Evolutionary conservation across 2,329 filamentous ascomycete genomes (phyloP).

Genomic region (Neoscytalidium dimidiatum): DNA sequence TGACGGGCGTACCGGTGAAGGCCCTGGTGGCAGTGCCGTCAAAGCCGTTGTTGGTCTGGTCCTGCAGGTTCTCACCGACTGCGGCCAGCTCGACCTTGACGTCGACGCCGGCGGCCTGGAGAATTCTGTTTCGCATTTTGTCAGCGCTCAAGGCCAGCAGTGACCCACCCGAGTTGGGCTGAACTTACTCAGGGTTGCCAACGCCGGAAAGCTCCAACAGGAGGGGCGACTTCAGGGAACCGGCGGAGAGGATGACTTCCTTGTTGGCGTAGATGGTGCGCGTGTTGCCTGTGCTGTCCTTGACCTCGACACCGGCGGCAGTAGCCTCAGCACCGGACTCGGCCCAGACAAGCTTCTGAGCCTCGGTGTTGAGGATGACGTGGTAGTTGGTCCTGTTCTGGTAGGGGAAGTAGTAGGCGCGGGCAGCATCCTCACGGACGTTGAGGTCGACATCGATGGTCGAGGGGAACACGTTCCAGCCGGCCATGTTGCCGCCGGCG

Average conservation of each 20-base stretch:
- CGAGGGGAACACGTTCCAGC: conserved; percentile 45
- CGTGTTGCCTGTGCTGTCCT: conserved; percentile 24
- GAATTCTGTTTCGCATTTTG: neutral
- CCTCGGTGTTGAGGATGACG: conserved; percentile 46
- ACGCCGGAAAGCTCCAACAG: conserved; percentile 40
- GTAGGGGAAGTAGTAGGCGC: conserved; percentile 50
- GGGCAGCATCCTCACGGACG: conserved; percentile 49
- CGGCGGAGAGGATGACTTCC: conserved; percentile 40
- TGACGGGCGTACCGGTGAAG: conserved; percentile 41
- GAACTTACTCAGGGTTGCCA: conserved; percentile 30
- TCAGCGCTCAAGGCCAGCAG: neutral
- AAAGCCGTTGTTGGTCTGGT: conserved; percentile 34
- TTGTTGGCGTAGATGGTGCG: conserved; percentile 25
- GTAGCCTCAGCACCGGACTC: conserved; percentile 16
- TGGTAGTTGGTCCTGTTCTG: conserved; percentile 43
- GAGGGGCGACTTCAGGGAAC: conserved; percentile 35
- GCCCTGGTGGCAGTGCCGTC: conserved; percentile 31
- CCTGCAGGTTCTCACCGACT: conserved; percentile 40
- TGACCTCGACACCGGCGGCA: conserved; percentile 30
- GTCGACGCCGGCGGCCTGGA: conserved; percentile 6
- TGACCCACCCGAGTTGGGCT: neutral
- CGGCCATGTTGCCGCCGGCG: conserved; percentile 48
- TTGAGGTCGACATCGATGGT: conserved; percentile 42
- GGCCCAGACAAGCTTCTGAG: conserved; percentile 43
- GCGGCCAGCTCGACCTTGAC: neutral